Evolutionary conservation across 176 grass and related monocot species (phyloP).

Genomic region (Raddia distichophylla): DNA sequence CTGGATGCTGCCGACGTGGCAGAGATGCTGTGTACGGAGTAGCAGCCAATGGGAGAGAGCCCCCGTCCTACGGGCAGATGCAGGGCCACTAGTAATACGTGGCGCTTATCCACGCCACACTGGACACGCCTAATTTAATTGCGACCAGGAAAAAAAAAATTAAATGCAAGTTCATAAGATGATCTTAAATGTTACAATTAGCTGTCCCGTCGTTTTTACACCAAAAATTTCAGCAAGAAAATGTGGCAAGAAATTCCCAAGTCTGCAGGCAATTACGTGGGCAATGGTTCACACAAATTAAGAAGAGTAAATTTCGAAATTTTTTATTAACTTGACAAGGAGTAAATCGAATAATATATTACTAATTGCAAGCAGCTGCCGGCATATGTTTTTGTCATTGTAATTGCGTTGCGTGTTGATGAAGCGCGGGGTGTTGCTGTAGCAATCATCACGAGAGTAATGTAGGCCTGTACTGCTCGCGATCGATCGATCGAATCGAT

Average conservation of each 20-base stretch:
- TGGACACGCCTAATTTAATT: neutral
- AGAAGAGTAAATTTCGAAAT: neutral
- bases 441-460: slow-evolving; percentile 37
- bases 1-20: neutral
- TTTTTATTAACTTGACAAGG: neutral
- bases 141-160: neutral
- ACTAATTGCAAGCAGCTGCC: neutral
- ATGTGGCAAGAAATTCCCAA: neutral
- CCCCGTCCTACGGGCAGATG: neutral
- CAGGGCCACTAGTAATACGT: slow-evolving; percentile 17
- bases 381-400: neutral
- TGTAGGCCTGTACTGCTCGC: neutral
- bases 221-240: neutral
- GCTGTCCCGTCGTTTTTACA: neutral
- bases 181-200: neutral
- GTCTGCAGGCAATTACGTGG: neutral
- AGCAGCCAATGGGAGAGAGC: neutral
- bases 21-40: neutral
- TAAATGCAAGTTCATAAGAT: too few species aligned
- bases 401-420: slow-evolving; percentile 19
- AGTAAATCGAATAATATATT: neutral
- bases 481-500: neutral
- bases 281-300: neutral
- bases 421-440: neutral
- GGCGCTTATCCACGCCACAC: neutral